These are phyloP conservation scores for Epichloe gansuensis DNA, from an alignment of 2,329 filamentous ascomycete genomes.

Conservation along the genomic window DNA sequence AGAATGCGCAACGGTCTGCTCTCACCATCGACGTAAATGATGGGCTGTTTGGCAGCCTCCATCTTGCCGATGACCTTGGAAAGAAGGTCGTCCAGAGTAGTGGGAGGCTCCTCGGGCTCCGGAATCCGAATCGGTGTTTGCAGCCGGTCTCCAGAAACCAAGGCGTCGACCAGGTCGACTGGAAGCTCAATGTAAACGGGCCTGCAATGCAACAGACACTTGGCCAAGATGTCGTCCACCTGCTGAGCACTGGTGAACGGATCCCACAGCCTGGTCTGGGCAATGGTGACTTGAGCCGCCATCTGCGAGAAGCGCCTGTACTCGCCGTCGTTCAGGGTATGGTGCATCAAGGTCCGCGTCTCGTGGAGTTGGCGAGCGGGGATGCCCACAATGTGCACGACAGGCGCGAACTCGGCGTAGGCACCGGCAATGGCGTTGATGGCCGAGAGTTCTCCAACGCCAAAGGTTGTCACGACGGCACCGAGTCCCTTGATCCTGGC, in stretches of 20 bases:
- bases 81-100: slow-evolving; percentile 17
- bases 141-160: slow-evolving; percentile 21
- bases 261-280: slow-evolving; percentile 31
- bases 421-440: slow-evolving; percentile 47
- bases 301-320: slow-evolving; percentile 38
- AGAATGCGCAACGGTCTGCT: slow-evolving; percentile 28
- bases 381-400: slow-evolving; percentile 46
- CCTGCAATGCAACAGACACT: slow-evolving; percentile 37
- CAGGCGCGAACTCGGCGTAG: slow-evolving; percentile 40
- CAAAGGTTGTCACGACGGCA: slow-evolving; percentile 44
- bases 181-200: slow-evolving; percentile 46
- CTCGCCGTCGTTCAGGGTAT: slow-evolving; percentile 43
- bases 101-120: slow-evolving; percentile 2
- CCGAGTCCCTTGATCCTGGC: slow-evolving; percentile 37
- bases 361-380: slow-evolving; percentile 32
- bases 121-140: slow-evolving; percentile 2
- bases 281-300: slow-evolving; percentile 34
- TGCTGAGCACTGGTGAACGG: slow-evolving; percentile 30
- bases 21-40: slow-evolving; percentile 40
- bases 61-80: slow-evolving; percentile 27
- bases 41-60: slow-evolving; percentile 30
- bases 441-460: slow-evolving; percentile 44
- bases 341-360: slow-evolving; percentile 32
- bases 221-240: slow-evolving; percentile 19
- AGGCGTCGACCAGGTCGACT: slow-evolving; percentile 33